Evolutionary conservation across 2,329 filamentous ascomycete species (phyloP), one percentile per base, ranked within the genome.

Genomic region (Helotiales sp.): DNA sequence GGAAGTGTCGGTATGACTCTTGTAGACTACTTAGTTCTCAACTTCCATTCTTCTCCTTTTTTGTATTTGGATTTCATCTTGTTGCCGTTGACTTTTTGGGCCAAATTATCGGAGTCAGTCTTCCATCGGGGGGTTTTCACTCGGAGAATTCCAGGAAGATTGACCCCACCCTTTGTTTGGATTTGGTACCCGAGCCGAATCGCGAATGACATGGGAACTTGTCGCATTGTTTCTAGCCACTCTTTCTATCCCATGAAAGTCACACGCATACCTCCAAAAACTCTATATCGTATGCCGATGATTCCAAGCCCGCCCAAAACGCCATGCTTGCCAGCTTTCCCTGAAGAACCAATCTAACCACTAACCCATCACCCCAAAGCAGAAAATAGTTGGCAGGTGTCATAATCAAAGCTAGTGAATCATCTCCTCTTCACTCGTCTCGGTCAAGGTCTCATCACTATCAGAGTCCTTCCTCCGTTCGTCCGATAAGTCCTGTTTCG

Each of bases 371-470:
- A 28, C 11, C 61, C 13, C n/a, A 30, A 26, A 37, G 20, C 15
- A 40, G n/a, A 22, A 26, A 22, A 37, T 20, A 54, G 15, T 49
- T 22, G 7, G 20, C 32, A 22, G 52, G 47, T 28, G 52, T 52
- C 52, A 50, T 47, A 59, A 50, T 15, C 22, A 45, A 55, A 57
- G 54, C 37, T 65, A 73, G 65, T 69, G 58, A 22, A 71, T 69
- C 69, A 71, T 71, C 60, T 73, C 71, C 59, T 73, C 72, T 52
- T 74, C 72, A 47, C 72, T 73, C 58, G 68, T 72, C 47, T 72
- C 70, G 15, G 71, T 71, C 47, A 69, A 50, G 37, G 68, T 72
- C 20, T 59, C 69, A 58, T 70, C 71, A 43, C 65, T 72, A 37
- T 69, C 68, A 20, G 28, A 50, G 10, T 58, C 65, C 7, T 28